Percentiles rank a stretch among this genome's conserved stretches.
Evolutionary conservation across 1,284 basidiomycete genomes (phyloP).

Genomic region (Crocinoboletus sp.): DNA sequence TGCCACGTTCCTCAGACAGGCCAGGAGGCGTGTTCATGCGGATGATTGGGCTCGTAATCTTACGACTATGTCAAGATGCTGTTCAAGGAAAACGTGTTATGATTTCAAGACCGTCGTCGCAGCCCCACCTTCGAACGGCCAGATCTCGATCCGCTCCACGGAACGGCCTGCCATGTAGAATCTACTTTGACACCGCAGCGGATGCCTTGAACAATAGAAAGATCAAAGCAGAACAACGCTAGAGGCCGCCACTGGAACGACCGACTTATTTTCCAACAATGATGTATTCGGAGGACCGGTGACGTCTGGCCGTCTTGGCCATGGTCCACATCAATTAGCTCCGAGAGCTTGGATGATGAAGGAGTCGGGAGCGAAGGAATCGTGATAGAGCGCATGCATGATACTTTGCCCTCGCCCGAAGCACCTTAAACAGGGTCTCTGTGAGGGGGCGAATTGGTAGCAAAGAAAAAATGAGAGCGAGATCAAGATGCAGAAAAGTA

Average conservation of each 20-base stretch:
- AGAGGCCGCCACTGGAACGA: conserved; percentile 32
- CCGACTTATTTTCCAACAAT: conserved; percentile 33
- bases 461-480: no score
- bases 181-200: neutral
- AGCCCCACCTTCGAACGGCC: neutral
- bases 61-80: neutral
- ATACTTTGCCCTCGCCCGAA: no score
- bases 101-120: neutral
- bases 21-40: neutral
- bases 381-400: no score
- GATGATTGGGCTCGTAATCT: neutral
- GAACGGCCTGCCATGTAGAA: neutral
- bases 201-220: neutral
- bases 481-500: no score
- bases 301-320: no score
- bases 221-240: neutral
- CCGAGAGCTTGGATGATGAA: no score
- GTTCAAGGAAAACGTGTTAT: neutral
- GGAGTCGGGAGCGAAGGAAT: no score
- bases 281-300: no score
- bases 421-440: no score
- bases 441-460: no score
- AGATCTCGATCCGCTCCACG: neutral
- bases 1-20: neutral
- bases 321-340: no score